Conservation (phyloP, 2,329 filamentous ascomycete genomes). For the Diaporthe caulivora region DNA sequence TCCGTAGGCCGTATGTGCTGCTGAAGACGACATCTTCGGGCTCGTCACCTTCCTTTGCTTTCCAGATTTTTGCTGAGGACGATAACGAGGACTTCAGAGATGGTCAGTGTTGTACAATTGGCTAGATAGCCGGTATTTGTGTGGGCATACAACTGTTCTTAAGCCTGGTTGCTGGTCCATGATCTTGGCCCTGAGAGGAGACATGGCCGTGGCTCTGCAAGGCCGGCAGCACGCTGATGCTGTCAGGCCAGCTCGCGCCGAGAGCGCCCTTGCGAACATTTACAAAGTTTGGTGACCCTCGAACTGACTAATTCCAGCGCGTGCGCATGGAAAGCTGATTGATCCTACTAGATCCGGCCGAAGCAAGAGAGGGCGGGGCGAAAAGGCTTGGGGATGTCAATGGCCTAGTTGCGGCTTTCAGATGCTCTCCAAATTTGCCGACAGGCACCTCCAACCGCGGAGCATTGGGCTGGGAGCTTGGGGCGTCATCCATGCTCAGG, state of each 20-base stretch:
- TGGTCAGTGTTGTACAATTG: constrained; percentile 33
- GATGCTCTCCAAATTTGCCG: constrained; percentile 38
- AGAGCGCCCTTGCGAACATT: constrained; percentile 70
- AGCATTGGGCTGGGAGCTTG: constrained; percentile 23
- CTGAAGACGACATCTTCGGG: constrained; percentile 93
- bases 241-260: constrained; percentile 65
- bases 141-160: constrained; percentile 61
- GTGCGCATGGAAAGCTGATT: constrained; percentile 25
- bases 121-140: constrained; percentile 29
- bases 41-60: constrained; percentile 76
- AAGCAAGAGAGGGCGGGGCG: neutral
- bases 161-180: constrained; percentile 49
- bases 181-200: constrained; percentile 87
- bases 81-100: constrained; percentile 19
- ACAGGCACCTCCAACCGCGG: constrained; percentile 25
- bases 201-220: constrained; percentile 62
- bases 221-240: constrained; percentile 58
- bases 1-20: constrained; percentile 88
- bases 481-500: constrained; percentile 11
- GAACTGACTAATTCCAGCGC: constrained; percentile 5
- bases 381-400: neutral
- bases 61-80: constrained; percentile 44
- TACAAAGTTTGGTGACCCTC: constrained; percentile 43
- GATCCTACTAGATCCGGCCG: constrained; percentile 7
- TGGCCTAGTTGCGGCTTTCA: neutral